Conservation (phyloP, 2,329 filamentous ascomycete species). For the Trichoderma harzianum region DNA sequence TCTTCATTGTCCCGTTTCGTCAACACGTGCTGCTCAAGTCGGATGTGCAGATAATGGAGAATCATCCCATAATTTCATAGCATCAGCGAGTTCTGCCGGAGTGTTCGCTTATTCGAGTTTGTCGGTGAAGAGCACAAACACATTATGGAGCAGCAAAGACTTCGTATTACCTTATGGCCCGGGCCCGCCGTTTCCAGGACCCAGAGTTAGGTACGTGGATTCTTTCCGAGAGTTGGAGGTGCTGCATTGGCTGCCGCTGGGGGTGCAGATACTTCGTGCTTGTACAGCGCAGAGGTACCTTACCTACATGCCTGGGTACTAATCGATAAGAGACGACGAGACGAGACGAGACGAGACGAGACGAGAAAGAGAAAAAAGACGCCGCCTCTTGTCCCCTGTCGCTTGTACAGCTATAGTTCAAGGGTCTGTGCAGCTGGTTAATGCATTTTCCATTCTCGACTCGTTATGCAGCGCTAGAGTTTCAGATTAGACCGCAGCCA, state of each 20-base stretch:
- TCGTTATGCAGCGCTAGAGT: conserved; percentile 36
- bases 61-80: conserved; percentile 13
- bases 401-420: background rate
- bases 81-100: background rate
- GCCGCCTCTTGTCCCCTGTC: background rate
- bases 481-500: conserved; percentile 33
- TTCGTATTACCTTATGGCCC: conserved; percentile 1
- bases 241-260: background rate
- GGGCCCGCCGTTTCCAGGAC: conserved; percentile 1
- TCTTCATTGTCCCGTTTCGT: conserved; percentile 7
- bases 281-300: background rate
- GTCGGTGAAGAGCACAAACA: background rate
- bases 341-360: background rate
- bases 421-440: conserved; percentile 14
- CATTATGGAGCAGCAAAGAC: background rate
- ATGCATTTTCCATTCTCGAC: conserved; percentile 19
- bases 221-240: background rate
- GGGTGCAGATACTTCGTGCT: background rate
- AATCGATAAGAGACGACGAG: conserved; percentile 5
- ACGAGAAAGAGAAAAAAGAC: background rate
- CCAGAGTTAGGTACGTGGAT: background rate
- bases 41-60: background rate
- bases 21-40: background rate
- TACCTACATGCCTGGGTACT: background rate
- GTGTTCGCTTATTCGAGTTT: background rate